Evolutionary conservation across 176 grass and related monocot genomes (phyloP), one percentile per base, ranked within the genome.

Genomic region (Cenchrus americanus): DNA sequence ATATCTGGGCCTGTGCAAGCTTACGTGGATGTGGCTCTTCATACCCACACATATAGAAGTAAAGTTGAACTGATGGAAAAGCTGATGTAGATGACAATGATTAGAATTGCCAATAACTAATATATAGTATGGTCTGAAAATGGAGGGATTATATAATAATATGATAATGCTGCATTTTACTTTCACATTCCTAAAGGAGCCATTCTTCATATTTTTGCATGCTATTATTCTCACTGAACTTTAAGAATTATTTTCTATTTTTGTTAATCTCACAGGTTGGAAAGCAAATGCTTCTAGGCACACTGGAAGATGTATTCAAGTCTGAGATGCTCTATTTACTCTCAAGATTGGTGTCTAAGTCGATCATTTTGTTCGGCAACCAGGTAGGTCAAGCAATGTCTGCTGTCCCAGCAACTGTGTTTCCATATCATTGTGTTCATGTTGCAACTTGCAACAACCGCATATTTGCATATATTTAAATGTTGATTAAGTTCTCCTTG

Each of bases 331-430:
- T 98, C 44, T 88, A 73, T 21, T 84, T 89, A 4, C 85, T 95
- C 49, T 92, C 91, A 82, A 95, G 60, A 83, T 71, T 98, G 78
- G 82, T 87, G 57, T 92, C 82, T 52, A 93, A 80, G 78, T 98
- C 88, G 22, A 80, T 74, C 50, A 75, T 84, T 40, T 91, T 95
- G 71, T 80, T 87, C 77, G n/a, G 21, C 51, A 59, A 94, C 44
- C 92, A 94, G 92, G 92, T 90, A 82, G 51, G 67, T 15, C 60
- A 61, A 32, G 24, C 53, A 61, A 32, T 86, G 12, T 22, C 77
- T 2, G 0, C 79, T 62, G 75, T 86, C 66, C 58, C 42, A 89
- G 64, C 71, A 82, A 69, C 14, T 76, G n/a, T 80, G 79, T 81
- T 86, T 63, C 3, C 62, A 76, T 69, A 21, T 61, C 51, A 80